A percentile compares a stretch with the other conserved stretches of the same genome.
These are phyloP conservation scores for Cordyceps pruinosa DNA, from an alignment of 2,329 filamentous ascomycete species.

Conservation along the genomic window DNA sequence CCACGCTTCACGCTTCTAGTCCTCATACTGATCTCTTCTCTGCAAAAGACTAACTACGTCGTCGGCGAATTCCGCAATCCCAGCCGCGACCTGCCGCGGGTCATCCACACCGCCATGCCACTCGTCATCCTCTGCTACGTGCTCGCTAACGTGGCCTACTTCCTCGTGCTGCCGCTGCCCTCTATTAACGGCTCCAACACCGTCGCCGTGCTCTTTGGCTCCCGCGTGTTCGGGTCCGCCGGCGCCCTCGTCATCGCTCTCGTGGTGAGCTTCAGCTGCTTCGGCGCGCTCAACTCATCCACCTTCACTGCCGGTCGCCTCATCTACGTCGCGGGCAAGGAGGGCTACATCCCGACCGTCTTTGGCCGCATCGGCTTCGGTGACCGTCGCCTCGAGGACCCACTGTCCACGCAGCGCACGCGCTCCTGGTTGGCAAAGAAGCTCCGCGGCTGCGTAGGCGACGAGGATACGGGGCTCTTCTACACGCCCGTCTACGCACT, in stretches of 20 bases:
- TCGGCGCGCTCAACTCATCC: conserved; percentile 89
- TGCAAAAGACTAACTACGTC: conserved; percentile 81
- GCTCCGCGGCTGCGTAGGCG: conserved; percentile 60
- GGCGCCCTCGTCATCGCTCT: conserved; percentile 81
- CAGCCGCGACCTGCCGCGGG: conserved; percentile 78
- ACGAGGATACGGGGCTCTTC: conserved; percentile 73
- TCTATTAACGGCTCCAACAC: conserved; percentile 86
- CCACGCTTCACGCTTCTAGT: background rate
- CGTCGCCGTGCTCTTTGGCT: conserved; percentile 89
- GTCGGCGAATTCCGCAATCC: conserved; percentile 95
- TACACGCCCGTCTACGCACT: conserved; percentile 94
- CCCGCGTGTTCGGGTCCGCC: conserved; percentile 77
- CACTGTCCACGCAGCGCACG: conserved; percentile 38
- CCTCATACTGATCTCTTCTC: conserved; percentile 13
- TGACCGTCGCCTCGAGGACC: conserved; percentile 28
- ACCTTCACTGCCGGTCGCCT: conserved; percentile 89
- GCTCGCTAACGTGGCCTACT: conserved; percentile 87
- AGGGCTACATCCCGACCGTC: conserved; percentile 80
- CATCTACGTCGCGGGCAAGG: conserved; percentile 89
- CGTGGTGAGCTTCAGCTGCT: conserved; percentile 84
- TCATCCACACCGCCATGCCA: conserved; percentile 95
- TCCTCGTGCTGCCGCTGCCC: conserved; percentile 77
- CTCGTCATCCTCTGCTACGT: conserved; percentile 87
- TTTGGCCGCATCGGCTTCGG: conserved; percentile 78
- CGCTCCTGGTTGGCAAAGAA: conserved; percentile 52